Conservation (phyloP, 257 asterid species). For the Fraxinus excelsior region DNA sequence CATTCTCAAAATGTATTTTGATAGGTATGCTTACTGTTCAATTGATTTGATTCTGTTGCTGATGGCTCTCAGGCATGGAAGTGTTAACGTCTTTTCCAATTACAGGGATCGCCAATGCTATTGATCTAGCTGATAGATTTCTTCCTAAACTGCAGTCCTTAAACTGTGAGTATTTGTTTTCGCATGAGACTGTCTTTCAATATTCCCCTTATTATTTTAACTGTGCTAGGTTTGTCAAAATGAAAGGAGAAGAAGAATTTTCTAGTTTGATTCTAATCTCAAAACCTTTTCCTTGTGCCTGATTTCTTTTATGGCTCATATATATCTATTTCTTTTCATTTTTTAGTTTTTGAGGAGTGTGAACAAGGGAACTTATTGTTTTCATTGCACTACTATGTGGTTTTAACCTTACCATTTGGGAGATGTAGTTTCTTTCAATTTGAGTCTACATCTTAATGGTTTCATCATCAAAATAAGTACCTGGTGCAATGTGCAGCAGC, state of each 20-base stretch:
- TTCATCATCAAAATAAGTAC: too few relatives aligned
- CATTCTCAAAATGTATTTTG: conserved; percentile 88
- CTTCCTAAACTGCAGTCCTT: conserved; percentile 83
- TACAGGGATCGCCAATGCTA: conserved; percentile 95
- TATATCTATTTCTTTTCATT: not conserved
- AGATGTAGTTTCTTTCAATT: too few relatives aligned
- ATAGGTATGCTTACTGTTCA: conserved; percentile 50
- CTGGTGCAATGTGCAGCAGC: not conserved
- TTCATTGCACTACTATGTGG: too few relatives aligned
- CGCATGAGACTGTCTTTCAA: conserved; percentile 1
- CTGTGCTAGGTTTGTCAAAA: conserved; percentile 2
- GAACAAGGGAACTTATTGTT: too few relatives aligned
- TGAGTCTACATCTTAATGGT: too few relatives aligned
- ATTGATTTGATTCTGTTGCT: conserved; percentile 5
- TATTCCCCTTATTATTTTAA: conserved; percentile 9
- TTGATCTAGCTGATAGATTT: conserved; percentile 92
- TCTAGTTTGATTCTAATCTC: not conserved
- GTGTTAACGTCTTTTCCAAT: conserved; percentile 28
- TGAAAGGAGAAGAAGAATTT: not conserved
- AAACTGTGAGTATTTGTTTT: conserved; percentile 67
- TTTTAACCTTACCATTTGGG: too few relatives aligned
- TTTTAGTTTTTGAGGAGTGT: too few relatives aligned
- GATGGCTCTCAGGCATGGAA: not conserved
- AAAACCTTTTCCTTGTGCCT: conserved; percentile 15
- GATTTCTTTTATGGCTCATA: conserved; percentile 1